Evolutionary conservation across 441 rosid genomes (phyloP).

Genomic region (Sinapis alba): DNA sequence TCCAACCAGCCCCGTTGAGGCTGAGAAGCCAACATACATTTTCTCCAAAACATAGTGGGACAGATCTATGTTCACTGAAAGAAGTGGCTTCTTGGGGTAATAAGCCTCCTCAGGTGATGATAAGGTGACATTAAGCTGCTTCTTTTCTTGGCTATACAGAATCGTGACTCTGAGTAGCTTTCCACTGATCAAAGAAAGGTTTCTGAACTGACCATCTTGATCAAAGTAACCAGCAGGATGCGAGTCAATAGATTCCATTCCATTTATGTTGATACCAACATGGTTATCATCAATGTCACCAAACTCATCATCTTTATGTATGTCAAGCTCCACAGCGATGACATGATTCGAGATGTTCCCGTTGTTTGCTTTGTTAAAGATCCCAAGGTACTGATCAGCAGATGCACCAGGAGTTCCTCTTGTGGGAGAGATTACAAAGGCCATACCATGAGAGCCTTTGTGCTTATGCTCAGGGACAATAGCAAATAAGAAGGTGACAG

Average conservation of each 20-base stretch:
- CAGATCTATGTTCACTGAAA: constrained; percentile 22
- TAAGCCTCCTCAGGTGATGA: constrained; percentile 7
- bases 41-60: constrained; percentile 3
- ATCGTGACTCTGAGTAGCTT: constrained; percentile 32
- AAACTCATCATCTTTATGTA: constrained; percentile 30
- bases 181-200: constrained; percentile 20
- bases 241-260: constrained; percentile 17
- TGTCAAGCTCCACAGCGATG: constrained; percentile 39
- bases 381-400: constrained; percentile 34
- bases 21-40: constrained; percentile 40
- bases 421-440: constrained; percentile 42
- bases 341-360: constrained; percentile 41
- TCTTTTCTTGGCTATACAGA: constrained; percentile 13
- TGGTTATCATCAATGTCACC: constrained; percentile 32
- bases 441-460: constrained; percentile 45
- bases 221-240: constrained; percentile 41
- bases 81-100: constrained; percentile 22
- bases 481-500: constrained; percentile 44
- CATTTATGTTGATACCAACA: constrained; percentile 39
- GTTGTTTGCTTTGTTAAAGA: constrained; percentile 31
- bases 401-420: constrained; percentile 17
- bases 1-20: constrained; percentile 12
- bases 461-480: background rate
- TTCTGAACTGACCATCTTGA: constrained; percentile 9
- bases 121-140: constrained; percentile 35